These are phyloP conservation scores for Dorcoceras hygrometricum DNA, from an alignment of 257 asterid species.

Conservation along the genomic window DNA sequence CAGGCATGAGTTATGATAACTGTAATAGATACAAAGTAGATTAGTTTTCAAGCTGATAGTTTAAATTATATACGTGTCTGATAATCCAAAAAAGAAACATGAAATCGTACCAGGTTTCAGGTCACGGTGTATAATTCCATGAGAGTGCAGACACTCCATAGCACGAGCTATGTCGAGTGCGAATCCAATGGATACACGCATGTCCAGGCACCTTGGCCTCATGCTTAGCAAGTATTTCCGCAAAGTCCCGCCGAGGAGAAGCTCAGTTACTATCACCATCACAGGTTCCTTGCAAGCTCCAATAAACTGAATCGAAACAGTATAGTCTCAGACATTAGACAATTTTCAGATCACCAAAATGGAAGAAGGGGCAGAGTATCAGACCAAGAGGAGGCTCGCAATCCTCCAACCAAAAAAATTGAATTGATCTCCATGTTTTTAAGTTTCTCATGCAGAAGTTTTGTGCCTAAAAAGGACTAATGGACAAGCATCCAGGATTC, in stretches of 20 bases:
- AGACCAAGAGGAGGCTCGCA: neutral
- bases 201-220: slow-evolving; percentile 76
- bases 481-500: neutral
- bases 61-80: neutral
- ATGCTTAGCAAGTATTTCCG: slow-evolving; percentile 62
- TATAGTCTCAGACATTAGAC: slow-evolving; percentile 20
- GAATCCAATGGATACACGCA: slow-evolving; percentile 62
- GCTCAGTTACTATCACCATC: slow-evolving; percentile 87
- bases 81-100: slow-evolving; percentile 8
- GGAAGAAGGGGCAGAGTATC: neutral
- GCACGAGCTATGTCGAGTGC: slow-evolving; percentile 94
- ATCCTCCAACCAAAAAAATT: neutral
- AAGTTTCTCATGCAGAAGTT: neutral
- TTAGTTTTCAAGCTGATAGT: neutral
- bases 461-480: neutral
- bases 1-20: neutral
- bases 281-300: slow-evolving; percentile 97
- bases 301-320: slow-evolving; percentile 49
- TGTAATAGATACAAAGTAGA: neutral
- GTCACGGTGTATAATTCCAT: slow-evolving; percentile 93
- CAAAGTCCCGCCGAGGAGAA: slow-evolving; percentile 79
- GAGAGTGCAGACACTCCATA: slow-evolving; percentile 91
- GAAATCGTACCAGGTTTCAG: slow-evolving; percentile 73
- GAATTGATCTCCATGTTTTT: neutral
- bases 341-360: neutral